A percentile compares a stretch with the other conserved stretches of the same genome.
Conservation (phyloP, 108 stramenopile species). For the Ochromonas danica region DNA sequence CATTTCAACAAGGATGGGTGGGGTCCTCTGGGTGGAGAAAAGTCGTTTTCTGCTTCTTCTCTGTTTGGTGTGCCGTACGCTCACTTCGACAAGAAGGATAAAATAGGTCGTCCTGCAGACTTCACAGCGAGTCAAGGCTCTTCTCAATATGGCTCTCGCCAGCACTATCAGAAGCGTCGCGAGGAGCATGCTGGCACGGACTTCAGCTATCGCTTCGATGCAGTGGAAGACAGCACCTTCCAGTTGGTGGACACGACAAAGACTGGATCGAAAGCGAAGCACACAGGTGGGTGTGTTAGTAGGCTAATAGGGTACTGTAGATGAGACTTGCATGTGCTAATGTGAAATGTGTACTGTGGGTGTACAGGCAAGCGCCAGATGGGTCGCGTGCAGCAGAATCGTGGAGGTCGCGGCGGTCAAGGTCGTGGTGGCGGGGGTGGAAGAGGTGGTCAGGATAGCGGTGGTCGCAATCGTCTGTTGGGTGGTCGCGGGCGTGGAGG, state of each 20-base stretch:
- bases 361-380: too few relatives aligned
- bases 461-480: conserved; percentile 36
- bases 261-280: conserved; percentile 36
- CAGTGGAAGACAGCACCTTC: conserved; percentile 54
- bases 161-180: neutral
- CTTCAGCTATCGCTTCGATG: conserved; percentile 48
- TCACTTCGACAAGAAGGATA: conserved; percentile 34
- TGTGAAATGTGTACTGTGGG: too few relatives aligned
- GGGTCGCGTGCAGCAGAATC: too few relatives aligned
- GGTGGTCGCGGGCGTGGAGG: too few relatives aligned
- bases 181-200: neutral
- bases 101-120: conserved; percentile 3
- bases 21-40: conserved; percentile 17
- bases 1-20: conserved; percentile 30
- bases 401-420: conserved; percentile 56
- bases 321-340: too few relatives aligned
- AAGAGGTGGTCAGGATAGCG: conserved; percentile 48
- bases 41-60: neutral
- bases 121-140: neutral
- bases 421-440: conserved; percentile 52
- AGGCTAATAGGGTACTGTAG: too few relatives aligned
- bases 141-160: neutral
- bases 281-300: conserved; percentile 28
- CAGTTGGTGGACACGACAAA: conserved; percentile 87
- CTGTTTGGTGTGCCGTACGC: conserved; percentile 33